Percentiles rank a stretch among this genome's conserved stretches.
Conservation (phyloP, 208 protist genomes). For the Acanthamoeba divionensis region DNA sequence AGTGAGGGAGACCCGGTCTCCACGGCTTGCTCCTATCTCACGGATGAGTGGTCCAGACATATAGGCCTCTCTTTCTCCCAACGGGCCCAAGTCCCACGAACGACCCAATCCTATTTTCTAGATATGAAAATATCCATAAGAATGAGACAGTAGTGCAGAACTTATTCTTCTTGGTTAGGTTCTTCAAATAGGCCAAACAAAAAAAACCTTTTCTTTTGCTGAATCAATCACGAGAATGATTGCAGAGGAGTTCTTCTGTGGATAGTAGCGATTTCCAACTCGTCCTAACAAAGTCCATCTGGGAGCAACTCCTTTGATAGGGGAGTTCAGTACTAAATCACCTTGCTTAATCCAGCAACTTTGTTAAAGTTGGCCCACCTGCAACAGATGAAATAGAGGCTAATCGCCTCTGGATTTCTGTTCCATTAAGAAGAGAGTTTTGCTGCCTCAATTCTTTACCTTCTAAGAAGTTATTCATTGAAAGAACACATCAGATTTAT, state of each 20-base stretch:
- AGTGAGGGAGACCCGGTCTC: conserved; percentile 78
- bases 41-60: conserved; percentile 80
- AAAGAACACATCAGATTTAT: no score
- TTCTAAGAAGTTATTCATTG: no score
- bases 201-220: conserved; percentile 65
- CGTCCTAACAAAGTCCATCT: conserved; percentile 49
- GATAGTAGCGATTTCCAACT: conserved; percentile 46
- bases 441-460: no score
- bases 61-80: conserved; percentile 85
- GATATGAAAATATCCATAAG: no score
- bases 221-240: conserved; percentile 84
- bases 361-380: no score
- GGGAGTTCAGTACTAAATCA: no score
- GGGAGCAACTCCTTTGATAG: background rate
- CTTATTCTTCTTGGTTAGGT: no score
- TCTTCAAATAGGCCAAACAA: no score
- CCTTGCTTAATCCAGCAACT: no score
- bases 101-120: conserved; percentile 82
- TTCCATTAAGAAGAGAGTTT: no score
- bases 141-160: background rate
- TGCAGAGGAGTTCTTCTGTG: background rate
- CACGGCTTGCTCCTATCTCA: conserved; percentile 75
- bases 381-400: no score
- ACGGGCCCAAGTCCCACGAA: conserved; percentile 81
- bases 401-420: no score